These are phyloP conservation scores for Neurospora sp. DNA, from an alignment of 495 filamentous ascomycete genomes.

Conservation along the genomic window DNA sequence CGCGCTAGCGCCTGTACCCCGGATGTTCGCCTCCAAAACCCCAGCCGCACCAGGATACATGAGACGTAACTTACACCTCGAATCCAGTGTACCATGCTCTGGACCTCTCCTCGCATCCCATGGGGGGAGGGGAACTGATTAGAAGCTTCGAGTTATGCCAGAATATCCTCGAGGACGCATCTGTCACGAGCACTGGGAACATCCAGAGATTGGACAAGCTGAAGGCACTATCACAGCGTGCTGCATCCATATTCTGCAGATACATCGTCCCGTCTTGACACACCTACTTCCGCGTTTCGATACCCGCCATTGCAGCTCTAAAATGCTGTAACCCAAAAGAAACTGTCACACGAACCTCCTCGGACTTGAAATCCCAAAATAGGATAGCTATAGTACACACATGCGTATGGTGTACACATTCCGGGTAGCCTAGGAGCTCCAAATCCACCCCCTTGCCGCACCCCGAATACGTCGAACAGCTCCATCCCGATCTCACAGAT, in stretches of 20 bases:
- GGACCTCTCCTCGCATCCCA: not conserved
- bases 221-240: not conserved
- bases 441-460: slow-evolving; percentile 1
- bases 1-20: slow-evolving; percentile 15
- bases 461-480: not conserved
- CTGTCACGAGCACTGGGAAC: not conserved
- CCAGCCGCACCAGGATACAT: slow-evolving; percentile 10
- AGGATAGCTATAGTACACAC: not conserved
- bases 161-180: not conserved
- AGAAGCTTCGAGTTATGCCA: not conserved
- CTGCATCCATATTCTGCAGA: not conserved
- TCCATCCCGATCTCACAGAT: slow-evolving; percentile 12
- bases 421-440: not conserved
- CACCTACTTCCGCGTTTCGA: not conserved
- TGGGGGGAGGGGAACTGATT: not conserved
- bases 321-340: not conserved
- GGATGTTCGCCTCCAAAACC: slow-evolving; percentile 25
- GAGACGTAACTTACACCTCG: not conserved
- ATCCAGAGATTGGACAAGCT: not conserved
- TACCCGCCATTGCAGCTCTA: not conserved
- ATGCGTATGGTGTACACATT: not conserved
- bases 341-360: not conserved
- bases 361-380: not conserved
- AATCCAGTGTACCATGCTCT: not conserved
- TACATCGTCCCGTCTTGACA: not conserved